phyloP scores from a whole-genome alignment of 768 basidiomycete species.

The Lentinula sp. region DNA sequence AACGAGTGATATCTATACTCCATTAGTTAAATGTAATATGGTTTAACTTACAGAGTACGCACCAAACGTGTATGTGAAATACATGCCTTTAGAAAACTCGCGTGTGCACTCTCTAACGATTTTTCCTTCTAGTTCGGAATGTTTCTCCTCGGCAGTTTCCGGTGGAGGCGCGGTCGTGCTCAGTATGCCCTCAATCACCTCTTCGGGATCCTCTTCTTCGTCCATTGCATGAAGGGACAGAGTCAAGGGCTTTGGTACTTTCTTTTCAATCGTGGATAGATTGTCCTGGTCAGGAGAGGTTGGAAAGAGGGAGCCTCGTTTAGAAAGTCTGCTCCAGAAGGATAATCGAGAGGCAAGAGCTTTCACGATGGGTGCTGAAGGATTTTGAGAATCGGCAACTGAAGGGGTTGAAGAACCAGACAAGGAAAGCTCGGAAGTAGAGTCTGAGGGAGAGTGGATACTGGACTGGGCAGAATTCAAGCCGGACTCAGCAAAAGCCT shows the following conservation, averaged over 20 bases:
- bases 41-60: conserved; percentile 12
- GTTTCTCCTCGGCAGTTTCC: conserved; percentile 54
- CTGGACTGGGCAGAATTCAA: conserved; percentile 16
- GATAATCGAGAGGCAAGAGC: conserved; percentile 61
- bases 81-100: conserved; percentile 82
- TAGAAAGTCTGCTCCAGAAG: conserved; percentile 67
- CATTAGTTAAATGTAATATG: neutral
- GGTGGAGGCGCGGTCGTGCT: conserved; percentile 60
- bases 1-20: conserved; percentile 68
- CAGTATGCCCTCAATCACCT: conserved; percentile 53
- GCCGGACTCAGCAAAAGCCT: conserved; percentile 20
- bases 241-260: neutral
- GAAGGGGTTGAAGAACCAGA: conserved; percentile 54
- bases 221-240: conserved; percentile 35
- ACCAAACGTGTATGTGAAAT: conserved; percentile 86
- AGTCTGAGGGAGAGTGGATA: conserved; percentile 15
- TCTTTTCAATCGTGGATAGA: neutral
- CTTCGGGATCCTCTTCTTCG: conserved; percentile 36
- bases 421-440: conserved; percentile 35
- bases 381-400: conserved; percentile 37
- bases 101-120: conserved; percentile 74
- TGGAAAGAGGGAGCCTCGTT: conserved; percentile 27
- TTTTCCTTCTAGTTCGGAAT: conserved; percentile 76
- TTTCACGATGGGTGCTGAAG: conserved; percentile 49
- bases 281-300: conserved; percentile 3